Evolutionary conservation across 2,329 filamentous ascomycete genomes (phyloP).

Genomic region (Grosmannia serpens): DNA sequence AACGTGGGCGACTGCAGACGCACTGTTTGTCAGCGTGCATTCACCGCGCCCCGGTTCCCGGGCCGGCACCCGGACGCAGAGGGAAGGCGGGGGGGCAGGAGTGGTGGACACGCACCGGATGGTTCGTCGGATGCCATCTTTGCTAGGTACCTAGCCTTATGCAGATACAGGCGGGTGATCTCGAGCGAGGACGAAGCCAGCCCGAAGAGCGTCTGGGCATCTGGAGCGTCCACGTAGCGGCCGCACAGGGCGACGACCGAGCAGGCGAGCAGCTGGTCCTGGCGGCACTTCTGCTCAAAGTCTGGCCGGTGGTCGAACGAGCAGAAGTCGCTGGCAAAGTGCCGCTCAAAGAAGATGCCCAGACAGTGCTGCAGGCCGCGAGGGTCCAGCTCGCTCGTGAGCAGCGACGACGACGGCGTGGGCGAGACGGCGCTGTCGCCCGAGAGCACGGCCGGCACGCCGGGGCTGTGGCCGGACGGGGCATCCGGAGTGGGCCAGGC

Average conservation of each 20-base stretch:
- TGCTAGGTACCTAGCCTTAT: conserved; percentile 3
- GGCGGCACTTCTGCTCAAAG: conserved; percentile 11
- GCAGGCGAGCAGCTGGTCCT: conserved; percentile 6
- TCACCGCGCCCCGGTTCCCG: background rate
- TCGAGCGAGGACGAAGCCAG: background rate
- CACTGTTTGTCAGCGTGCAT: background rate
- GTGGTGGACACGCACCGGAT: background rate
- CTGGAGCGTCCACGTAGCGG: conserved; percentile 3
- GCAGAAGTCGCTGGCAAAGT: conserved; percentile 14
- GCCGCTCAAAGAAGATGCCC: conserved; percentile 12
- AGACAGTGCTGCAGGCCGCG: conserved; percentile 3
- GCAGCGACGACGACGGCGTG: background rate
- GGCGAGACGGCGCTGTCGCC: background rate
- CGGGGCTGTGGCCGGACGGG: background rate
- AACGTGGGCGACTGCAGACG: conserved; percentile 10
- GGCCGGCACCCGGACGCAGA: no score
- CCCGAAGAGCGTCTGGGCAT: conserved; percentile 4
- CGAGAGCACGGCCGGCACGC: background rate
- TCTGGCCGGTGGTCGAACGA: conserved; percentile 13
- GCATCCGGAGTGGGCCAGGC: background rate
- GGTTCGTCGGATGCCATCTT: conserved; percentile 9
- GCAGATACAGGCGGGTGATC: background rate
- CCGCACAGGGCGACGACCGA: conserved; percentile 7
- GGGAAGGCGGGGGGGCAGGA: background rate
- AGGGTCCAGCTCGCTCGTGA: background rate